phyloP scores from a whole-genome alignment of 768 basidiomycete genomes.

The Lactifluus subvellereus region DNA sequence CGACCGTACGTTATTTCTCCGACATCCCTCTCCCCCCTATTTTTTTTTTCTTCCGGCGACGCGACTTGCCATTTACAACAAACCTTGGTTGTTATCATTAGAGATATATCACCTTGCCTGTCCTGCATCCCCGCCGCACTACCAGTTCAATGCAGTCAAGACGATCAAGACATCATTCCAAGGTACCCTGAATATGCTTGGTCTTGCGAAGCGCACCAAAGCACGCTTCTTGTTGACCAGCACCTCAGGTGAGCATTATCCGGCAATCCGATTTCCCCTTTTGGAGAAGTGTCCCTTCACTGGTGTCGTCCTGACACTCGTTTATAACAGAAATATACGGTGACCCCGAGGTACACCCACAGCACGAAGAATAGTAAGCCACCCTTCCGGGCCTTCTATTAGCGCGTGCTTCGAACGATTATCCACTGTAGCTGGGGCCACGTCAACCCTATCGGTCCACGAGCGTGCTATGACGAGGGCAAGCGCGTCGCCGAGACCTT shows the following conservation, averaged over 20 bases:
- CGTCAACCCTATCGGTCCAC: slow-evolving; percentile 96
- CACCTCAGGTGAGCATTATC: slow-evolving; percentile 66
- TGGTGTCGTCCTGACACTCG: background rate
- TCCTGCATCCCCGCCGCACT: slow-evolving; percentile 95
- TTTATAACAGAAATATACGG: slow-evolving; percentile 81
- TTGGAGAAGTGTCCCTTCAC: background rate
- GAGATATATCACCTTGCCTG: slow-evolving; percentile 99
- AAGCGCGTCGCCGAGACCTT: slow-evolving; percentile 98
- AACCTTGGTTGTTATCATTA: slow-evolving; percentile 27
- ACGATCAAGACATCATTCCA: slow-evolving; percentile 98
- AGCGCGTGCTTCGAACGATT: slow-evolving; percentile 19
- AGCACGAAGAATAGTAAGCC: slow-evolving; percentile 88
- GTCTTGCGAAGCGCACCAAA: slow-evolving; percentile 93
- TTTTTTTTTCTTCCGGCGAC: background rate
- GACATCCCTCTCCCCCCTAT: background rate
- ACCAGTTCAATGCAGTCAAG: slow-evolving; percentile 97
- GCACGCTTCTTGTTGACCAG: slow-evolving; percentile 94
- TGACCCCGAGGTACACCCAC: slow-evolving; percentile 97
- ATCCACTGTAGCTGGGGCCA: slow-evolving; percentile 73
- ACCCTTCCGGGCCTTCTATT: background rate
- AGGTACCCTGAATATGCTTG: slow-evolving; percentile 98
- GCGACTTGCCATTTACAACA: background rate
- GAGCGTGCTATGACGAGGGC: slow-evolving; percentile 99
- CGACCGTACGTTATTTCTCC: slow-evolving; percentile 61
- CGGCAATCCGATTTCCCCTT: background rate